These are phyloP conservation scores for Populus hybrid DNA, from an alignment of 441 rosid species.

Conservation along the genomic window DNA sequence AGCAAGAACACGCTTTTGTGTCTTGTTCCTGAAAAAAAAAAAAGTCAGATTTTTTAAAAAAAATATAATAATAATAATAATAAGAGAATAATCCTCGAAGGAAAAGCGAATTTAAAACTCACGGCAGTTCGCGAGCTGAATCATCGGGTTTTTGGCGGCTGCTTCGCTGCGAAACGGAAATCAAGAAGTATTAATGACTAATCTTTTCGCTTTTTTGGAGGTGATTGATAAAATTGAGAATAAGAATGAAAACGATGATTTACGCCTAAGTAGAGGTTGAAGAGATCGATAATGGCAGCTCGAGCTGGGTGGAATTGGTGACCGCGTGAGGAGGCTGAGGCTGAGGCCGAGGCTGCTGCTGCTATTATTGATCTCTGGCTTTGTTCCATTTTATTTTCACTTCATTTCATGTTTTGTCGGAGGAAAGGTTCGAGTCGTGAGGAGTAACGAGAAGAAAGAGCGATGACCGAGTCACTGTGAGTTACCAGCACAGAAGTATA, in stretches of 20 bases:
- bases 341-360: neutral
- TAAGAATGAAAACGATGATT: neutral
- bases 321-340: constrained; percentile 45
- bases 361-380: constrained; percentile 33
- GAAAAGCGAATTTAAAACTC: constrained; percentile 24
- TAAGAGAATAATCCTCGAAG: too few species aligned
- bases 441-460: neutral
- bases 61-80: too few species aligned
- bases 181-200: neutral
- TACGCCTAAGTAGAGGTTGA: constrained; percentile 86
- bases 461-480: neutral
- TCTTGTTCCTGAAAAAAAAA: too few species aligned
- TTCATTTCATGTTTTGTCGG: neutral
- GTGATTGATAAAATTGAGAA: neutral
- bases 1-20: too few species aligned
- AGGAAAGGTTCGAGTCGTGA: neutral
- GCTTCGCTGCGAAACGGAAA: constrained; percentile 51
- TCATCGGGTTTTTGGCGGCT: constrained; percentile 74
- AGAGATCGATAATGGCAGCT: constrained; percentile 66
- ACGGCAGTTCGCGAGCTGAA: constrained; percentile 75
- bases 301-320: constrained; percentile 74
- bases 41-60: too few species aligned
- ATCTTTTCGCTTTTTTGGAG: neutral
- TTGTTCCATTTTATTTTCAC: constrained; percentile 24
- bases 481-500: too few species aligned